These are phyloP conservation scores for Penicillium paneum DNA, from an alignment of 2,329 filamentous ascomycete genomes.

Conservation along the genomic window DNA sequence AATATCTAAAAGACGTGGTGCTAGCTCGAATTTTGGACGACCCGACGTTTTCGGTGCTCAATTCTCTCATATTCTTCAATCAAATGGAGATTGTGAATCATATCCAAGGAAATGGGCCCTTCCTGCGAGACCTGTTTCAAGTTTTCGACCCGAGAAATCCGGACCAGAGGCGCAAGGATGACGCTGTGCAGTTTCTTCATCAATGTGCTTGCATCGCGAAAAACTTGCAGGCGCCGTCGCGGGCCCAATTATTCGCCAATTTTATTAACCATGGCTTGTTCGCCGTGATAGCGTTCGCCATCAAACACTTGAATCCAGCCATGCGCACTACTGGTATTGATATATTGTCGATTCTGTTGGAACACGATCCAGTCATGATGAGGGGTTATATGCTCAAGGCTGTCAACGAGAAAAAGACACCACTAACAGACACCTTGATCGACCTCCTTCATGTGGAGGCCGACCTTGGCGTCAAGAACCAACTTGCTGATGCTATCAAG, in stretches of 20 bases:
- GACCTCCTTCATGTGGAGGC: slow-evolving; percentile 87
- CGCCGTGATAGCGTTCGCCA: slow-evolving; percentile 84
- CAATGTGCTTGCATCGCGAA: slow-evolving; percentile 94
- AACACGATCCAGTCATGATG: slow-evolving; percentile 93
- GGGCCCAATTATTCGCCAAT: slow-evolving; percentile 81
- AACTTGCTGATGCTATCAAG: slow-evolving; percentile 93
- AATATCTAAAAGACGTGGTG: slow-evolving; percentile 98
- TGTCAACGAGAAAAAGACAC: slow-evolving; percentile 78
- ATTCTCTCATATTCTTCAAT: slow-evolving; percentile 98
- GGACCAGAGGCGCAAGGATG: slow-evolving; percentile 75
- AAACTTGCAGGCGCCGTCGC: slow-evolving; percentile 79
- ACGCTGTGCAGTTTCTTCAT: slow-evolving; percentile 93
- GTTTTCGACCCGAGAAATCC: slow-evolving; percentile 69
- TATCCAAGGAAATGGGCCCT: slow-evolving; percentile 74
- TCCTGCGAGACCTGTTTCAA: slow-evolving; percentile 80
- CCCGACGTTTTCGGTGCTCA: slow-evolving; percentile 94
- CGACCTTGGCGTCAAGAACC: slow-evolving; percentile 90
- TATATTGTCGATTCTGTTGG: slow-evolving; percentile 87
- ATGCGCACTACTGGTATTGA: slow-evolving; percentile 92
- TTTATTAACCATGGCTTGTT: slow-evolving; percentile 86
- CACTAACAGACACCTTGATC: slow-evolving; percentile 87
- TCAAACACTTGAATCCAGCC: slow-evolving; percentile 77
- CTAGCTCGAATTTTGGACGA: slow-evolving; percentile 94
- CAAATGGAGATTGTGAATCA: slow-evolving; percentile 97
- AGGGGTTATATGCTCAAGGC: slow-evolving; percentile 89